phyloP scores from a whole-genome alignment of 1,139 yeast genomes.

The Zygosaccharomyces pseudobailii region DNA sequence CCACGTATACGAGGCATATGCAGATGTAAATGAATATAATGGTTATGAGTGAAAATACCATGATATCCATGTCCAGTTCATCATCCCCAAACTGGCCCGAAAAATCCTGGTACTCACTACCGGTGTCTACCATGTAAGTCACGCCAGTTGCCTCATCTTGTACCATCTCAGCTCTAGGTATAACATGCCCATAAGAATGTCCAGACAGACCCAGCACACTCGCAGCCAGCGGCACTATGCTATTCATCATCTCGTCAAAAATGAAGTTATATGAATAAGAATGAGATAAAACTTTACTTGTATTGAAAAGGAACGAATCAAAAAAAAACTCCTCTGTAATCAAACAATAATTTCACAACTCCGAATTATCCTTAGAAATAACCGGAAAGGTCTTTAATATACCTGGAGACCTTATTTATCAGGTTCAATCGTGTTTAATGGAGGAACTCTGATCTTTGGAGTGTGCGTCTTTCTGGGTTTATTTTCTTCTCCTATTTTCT shows the following conservation, averaged over 20 bases:
- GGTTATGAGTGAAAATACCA: constrained; percentile 24
- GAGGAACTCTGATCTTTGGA: neutral
- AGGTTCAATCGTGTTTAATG: neutral
- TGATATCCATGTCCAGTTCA: constrained; percentile 23
- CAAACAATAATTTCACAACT: neutral
- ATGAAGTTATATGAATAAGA: neutral
- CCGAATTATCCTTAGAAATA: neutral
- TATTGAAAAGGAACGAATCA: neutral
- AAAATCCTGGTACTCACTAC: constrained; percentile 3
- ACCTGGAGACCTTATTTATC: neutral
- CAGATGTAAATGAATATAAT: constrained; percentile 23
- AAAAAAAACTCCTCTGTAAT: neutral
- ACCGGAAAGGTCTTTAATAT: neutral
- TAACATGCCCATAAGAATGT: constrained; percentile 4
- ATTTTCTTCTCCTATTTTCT: constrained; percentile 2
- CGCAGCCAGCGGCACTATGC: constrained; percentile 3
- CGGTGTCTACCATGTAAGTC: constrained; percentile 3
- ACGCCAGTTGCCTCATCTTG: constrained; percentile 3
- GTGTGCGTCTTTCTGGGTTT: neutral
- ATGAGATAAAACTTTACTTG: neutral
- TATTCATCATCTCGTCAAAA: constrained; percentile 4
- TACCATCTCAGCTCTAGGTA: constrained; percentile 4
- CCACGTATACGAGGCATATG: constrained; percentile 22
- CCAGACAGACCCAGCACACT: neutral
- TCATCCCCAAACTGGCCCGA: constrained; percentile 14